These are phyloP conservation scores for Volvariella surrecta DNA, from an alignment of 1,284 basidiomycete genomes.

Conservation along the genomic window DNA sequence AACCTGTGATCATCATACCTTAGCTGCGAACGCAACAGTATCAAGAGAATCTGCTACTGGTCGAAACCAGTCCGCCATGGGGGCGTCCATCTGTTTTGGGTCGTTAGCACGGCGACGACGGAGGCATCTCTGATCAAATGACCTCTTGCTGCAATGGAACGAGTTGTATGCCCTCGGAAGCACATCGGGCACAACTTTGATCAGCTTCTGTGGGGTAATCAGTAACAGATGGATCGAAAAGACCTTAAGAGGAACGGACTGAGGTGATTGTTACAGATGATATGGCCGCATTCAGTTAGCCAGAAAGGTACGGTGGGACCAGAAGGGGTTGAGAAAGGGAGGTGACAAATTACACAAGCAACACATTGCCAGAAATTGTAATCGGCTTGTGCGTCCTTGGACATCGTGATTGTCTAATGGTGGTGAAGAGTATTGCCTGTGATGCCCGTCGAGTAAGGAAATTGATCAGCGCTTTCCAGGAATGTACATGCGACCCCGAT, in stretches of 20 bases:
- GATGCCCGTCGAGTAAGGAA: no score
- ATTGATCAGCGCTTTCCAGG: no score
- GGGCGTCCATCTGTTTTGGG: slow-evolving; percentile 52
- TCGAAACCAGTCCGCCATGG: slow-evolving; percentile 74
- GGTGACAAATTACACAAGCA: slow-evolving; percentile 55
- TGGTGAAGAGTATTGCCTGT: no score
- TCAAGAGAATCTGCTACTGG: slow-evolving; percentile 55
- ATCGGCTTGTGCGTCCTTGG: slow-evolving; percentile 25
- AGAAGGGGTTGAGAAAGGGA: slow-evolving; percentile 45
- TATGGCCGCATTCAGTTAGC: slow-evolving; percentile 78
- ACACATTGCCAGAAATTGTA: slow-evolving; percentile 77
- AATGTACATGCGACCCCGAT: no score
- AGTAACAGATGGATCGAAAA: slow-evolving; percentile 6
- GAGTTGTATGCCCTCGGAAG: slow-evolving; percentile 52
- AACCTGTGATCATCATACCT: slow-evolving; percentile 30
- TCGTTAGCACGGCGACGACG: slow-evolving; percentile 2
- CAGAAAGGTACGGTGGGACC: slow-evolving; percentile 66
- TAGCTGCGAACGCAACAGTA: slow-evolving; percentile 50
- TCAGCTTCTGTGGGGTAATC: slow-evolving; percentile 41
- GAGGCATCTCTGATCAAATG: slow-evolving; percentile 1
- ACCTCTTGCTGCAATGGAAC: slow-evolving; percentile 63
- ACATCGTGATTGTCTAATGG: slow-evolving; percentile 20
- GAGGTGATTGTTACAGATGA: slow-evolving; percentile 74
- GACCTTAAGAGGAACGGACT: slow-evolving; percentile 39
- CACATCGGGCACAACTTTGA: slow-evolving; percentile 63